phyloP scores from a whole-genome alignment of 1,139 yeast genomes.

The Yamadazyma atlantica region DNA sequence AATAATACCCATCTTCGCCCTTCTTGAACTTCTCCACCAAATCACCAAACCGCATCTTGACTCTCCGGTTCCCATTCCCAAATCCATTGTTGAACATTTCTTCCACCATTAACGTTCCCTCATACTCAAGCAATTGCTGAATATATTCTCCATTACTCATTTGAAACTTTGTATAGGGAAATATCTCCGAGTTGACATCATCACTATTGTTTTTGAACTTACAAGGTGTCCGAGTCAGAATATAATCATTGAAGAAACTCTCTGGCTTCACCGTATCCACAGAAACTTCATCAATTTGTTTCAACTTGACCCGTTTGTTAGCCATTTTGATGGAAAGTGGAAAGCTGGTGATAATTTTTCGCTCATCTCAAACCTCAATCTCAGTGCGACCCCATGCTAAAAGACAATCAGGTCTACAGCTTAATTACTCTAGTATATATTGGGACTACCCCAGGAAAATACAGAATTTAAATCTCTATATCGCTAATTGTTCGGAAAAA shows the following conservation, averaged over 20 bases:
- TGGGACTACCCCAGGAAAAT: too few species aligned
- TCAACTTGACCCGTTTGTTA: conserved; percentile 2
- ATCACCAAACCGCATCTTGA: conserved; percentile 47
- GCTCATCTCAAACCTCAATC: too few species aligned
- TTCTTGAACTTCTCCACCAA: conserved; percentile 38
- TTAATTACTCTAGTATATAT: too few species aligned
- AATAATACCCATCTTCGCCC: conserved; percentile 46
- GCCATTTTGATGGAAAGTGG: too few species aligned
- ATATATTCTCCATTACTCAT: neutral
- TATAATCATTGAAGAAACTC: conserved; percentile 28
- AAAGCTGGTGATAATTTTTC: too few species aligned
- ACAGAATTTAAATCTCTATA: too few species aligned
- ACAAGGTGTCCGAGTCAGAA: conserved; percentile 38
- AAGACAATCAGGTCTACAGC: too few species aligned
- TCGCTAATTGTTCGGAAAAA: too few species aligned
- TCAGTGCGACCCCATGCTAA: too few species aligned
- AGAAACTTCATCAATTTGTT: conserved; percentile 5
- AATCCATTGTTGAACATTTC: conserved; percentile 57
- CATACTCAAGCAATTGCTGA: conserved; percentile 17
- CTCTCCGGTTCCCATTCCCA: conserved; percentile 59
- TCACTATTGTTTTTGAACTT: conserved; percentile 25
- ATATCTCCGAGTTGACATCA: conserved; percentile 26
- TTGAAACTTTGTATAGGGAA: neutral
- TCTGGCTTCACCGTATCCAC: conserved; percentile 2
- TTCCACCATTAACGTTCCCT: conserved; percentile 52